Evolutionary conservation across 768 basidiomycete species (phyloP), one percentile per base, ranked within the genome.

Genomic region (Boletus subcaerulescens): DNA sequence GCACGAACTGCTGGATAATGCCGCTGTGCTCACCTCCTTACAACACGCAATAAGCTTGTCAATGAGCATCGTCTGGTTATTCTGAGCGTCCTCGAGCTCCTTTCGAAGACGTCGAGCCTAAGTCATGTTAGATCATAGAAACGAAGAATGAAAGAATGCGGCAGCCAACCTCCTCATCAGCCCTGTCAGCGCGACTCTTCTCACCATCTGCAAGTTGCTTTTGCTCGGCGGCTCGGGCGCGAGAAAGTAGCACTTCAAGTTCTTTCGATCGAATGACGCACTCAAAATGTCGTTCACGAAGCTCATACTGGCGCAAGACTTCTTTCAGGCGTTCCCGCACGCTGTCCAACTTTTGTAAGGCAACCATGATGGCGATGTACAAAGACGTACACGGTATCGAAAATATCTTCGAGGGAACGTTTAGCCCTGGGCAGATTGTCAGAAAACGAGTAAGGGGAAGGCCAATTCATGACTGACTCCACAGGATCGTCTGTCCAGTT

Each of bases 251-350:
- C 15, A 94, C 89, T 67, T 94, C 92, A 22, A 94, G 80, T 71
- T 94, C 92, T 72, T 94, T 94, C 41, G 92, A 93, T 40, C 92
- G 88, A 52, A 94, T 86, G 29, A 94, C 87, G 59, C 90, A 92
- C 73, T 93, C 92, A 62, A 93, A 94, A 76, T 94, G 92, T 67
- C 85, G 86, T 74, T 94, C 92, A 56, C 92, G 87, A 52, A 93
- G 83, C 65, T 94, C 88, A 66, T 94, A 94, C 66, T 93, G 91
- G 24, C 85, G 83, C 42, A 94, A 81, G 35, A 94, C 82, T 61
- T 92, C 89, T 66, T 92, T 93, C 70, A 94, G 77, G 45, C 92
- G 85, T 72, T 91, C 89, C 33, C 89, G 87, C 41, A 91, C 85
- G 55, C 92, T 93, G 60, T 44, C 45, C 14, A 55, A 36, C 22